A percentile compares a stretch with the other conserved stretches of the same genome.
phyloP scores from a whole-genome alignment of 306 rosid species.

The Geum urbanum region DNA sequence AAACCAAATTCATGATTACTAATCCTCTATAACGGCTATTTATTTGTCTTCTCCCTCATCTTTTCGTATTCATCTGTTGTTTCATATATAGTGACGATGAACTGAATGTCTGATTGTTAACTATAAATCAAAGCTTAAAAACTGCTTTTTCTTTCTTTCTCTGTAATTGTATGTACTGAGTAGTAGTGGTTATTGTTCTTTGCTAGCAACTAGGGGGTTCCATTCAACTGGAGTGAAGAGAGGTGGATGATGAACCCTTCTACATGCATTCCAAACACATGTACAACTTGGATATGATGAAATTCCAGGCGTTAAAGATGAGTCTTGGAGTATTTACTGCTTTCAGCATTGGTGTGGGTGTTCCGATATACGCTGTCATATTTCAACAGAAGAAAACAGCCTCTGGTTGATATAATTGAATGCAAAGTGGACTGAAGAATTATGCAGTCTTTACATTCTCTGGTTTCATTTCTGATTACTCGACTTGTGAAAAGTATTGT shows the following conservation, averaged over 20 bases:
- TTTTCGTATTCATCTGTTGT: too few species aligned
- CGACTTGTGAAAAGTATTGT: neutral
- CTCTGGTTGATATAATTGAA: conserved; percentile 24
- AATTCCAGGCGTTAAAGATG: conserved; percentile 27
- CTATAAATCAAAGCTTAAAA: neutral
- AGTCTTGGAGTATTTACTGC: conserved; percentile 32
- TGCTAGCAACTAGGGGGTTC: conserved; percentile 27
- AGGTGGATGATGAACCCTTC: conserved; percentile 35
- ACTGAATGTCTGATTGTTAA: too few species aligned
- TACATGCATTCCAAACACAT: conserved; percentile 39
- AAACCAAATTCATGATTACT: neutral
- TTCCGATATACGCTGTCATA: conserved; percentile 27
- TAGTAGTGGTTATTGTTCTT: conserved; percentile 1
- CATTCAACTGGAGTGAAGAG: conserved; percentile 39
- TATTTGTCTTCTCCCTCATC: too few species aligned
- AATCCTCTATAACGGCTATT: neutral
- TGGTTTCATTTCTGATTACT: neutral
- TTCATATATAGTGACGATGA: neutral
- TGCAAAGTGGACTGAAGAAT: conserved; percentile 8
- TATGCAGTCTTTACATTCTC: conserved; percentile 1
- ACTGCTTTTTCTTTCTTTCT: neutral
- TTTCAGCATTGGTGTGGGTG: conserved; percentile 30
- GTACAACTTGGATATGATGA: conserved; percentile 40
- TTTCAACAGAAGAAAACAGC: conserved; percentile 36
- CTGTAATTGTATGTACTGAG: neutral